Conservation (phyloP, 1,284 basidiomycete genomes). For the Ustilago trichophora region DNA sequence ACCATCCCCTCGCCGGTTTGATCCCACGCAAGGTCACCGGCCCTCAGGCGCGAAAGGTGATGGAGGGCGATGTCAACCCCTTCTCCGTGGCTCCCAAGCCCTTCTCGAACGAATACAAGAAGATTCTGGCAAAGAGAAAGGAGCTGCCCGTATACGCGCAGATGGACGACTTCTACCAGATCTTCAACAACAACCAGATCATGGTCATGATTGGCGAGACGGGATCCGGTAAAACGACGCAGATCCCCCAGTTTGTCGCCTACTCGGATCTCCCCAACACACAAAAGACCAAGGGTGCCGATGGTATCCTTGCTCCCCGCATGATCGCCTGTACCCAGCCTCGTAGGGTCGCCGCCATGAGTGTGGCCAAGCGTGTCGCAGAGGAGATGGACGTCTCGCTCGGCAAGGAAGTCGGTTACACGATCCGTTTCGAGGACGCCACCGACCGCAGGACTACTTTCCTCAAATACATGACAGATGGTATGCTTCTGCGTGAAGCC, state of each 20-base stretch:
- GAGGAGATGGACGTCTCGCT: conserved; percentile 97
- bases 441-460: conserved; percentile 69
- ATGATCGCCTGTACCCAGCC: conserved; percentile 98
- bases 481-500: conserved; percentile 92
- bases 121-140: conserved; percentile 84
- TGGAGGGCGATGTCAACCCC: conserved; percentile 85
- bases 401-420: conserved; percentile 94
- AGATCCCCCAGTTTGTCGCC: conserved; percentile 97
- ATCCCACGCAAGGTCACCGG: conserved; percentile 80
- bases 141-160: conserved; percentile 90
- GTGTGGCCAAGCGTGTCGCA: conserved; percentile 96
- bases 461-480: conserved; percentile 90
- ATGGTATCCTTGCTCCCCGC: conserved; percentile 74
- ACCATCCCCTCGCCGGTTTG: conserved; percentile 77
- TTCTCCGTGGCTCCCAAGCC: conserved; percentile 74
- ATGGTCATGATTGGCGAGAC: conserved; percentile 98
- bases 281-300: conserved; percentile 48
- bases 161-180: conserved; percentile 89
- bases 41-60: conserved; percentile 76
- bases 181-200: conserved; percentile 87
- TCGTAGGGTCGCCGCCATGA: conserved; percentile 95
- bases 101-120: conserved; percentile 82
- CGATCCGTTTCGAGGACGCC: conserved; percentile 98
- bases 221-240: conserved; percentile 97
- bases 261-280: conserved; percentile 89